Evolutionary conservation across 768 basidiomycete genomes (phyloP).

Genomic region (Infundibulicybe gibba): DNA sequence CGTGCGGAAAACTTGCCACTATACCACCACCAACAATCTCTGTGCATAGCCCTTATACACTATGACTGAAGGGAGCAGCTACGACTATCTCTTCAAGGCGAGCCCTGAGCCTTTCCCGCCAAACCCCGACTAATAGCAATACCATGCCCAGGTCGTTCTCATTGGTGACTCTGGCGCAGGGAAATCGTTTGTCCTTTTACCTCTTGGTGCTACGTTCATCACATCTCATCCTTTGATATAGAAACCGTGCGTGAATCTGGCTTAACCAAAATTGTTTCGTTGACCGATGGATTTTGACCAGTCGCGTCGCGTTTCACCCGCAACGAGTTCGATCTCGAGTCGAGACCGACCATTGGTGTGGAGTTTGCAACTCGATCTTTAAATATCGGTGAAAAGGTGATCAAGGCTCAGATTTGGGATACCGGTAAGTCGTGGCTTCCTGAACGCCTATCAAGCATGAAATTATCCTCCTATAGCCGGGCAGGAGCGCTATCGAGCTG

Average conservation of each 20-base stretch:
- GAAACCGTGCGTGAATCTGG: background rate
- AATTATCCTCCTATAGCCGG: constrained; percentile 59
- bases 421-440: constrained; percentile 58
- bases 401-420: constrained; percentile 99
- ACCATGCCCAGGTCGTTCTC: too few relatives aligned
- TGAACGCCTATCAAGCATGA: constrained; percentile 6
- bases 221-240: too few relatives aligned
- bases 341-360: constrained; percentile 98
- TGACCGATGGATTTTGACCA: constrained; percentile 23
- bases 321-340: constrained; percentile 98
- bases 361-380: constrained; percentile 97
- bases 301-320: constrained; percentile 99
- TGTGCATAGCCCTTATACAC: constrained; percentile 9
- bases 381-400: constrained; percentile 92
- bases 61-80: constrained; percentile 94
- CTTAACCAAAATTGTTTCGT: too few relatives aligned
- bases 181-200: too few relatives aligned
- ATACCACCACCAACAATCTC: constrained; percentile 7
- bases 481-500: constrained; percentile 97
- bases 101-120: too few relatives aligned
- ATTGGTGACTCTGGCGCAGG: too few relatives aligned
- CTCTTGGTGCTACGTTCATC: too few relatives aligned
- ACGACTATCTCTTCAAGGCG: constrained; percentile 99
- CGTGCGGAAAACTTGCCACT: too few relatives aligned
- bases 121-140: too few relatives aligned